Evolutionary conservation across 1,284 basidiomycete species (phyloP).

Genomic region (Anthracocystis panici-leucophaei): DNA sequence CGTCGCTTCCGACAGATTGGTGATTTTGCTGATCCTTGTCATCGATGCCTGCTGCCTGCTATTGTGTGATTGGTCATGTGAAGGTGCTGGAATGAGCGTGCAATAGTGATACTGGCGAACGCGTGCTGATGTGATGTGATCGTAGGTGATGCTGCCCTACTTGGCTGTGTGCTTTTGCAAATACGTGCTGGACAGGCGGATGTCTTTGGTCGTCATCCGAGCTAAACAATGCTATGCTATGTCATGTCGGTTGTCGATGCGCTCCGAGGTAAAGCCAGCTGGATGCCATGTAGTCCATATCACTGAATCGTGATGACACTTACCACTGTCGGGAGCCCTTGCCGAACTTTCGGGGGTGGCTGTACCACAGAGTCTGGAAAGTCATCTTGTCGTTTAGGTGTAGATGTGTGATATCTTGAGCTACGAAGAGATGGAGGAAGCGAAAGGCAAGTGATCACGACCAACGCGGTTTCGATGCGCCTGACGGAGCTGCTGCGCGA

Average conservation of each 20-base stretch:
- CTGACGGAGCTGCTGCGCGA: conserved; percentile 8
- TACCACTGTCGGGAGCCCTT: conserved; percentile 68
- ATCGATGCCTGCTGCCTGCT: not conserved
- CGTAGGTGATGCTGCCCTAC: not conserved
- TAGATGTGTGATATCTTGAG: conserved; percentile 41
- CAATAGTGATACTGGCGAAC: not conserved
- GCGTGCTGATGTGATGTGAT: not conserved
- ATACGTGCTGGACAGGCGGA: not conserved
- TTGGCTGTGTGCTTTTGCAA: not conserved
- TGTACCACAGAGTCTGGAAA: conserved; percentile 67
- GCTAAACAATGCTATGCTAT: not conserved
- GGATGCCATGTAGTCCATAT: conserved; percentile 9
- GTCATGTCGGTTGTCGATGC: conserved; percentile 8
- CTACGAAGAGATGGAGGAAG: conserved; percentile 46
- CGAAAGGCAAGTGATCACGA: conserved; percentile 28
- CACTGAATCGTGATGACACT: conserved; percentile 35
- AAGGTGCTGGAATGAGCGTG: not conserved
- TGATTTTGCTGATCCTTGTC: not conserved
- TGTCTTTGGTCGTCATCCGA: not conserved
- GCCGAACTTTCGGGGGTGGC: conserved; percentile 65
- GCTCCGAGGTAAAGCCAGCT: conserved; percentile 3
- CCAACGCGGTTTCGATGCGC: conserved; percentile 20
- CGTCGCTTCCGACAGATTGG: no score
- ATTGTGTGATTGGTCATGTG: not conserved
- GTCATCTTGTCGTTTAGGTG: conserved; percentile 62